A percentile compares a stretch with the other conserved stretches of the same genome.
phyloP scores from a whole-genome alignment of 306 rosid species.

The Castanea mollissima region DNA sequence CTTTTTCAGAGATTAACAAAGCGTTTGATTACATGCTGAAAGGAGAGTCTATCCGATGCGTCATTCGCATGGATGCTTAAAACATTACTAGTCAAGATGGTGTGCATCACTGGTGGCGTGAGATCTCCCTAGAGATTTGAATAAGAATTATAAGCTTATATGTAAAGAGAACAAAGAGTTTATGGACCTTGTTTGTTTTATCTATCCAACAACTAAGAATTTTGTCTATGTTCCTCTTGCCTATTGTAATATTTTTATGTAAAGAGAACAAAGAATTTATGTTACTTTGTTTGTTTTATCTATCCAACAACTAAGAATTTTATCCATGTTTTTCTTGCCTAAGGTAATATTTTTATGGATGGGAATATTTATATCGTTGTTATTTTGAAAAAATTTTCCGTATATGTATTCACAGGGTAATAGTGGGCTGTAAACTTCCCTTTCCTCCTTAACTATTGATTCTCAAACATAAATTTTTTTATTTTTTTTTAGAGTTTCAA shows the following conservation, averaged over 20 bases:
- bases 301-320: neutral
- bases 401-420: neutral
- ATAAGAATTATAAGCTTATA: no score
- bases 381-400: neutral
- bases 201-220: neutral
- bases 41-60: constrained; percentile 68
- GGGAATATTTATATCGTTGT: neutral
- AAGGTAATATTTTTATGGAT: neutral
- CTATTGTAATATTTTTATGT: neutral
- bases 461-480: no score
- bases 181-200: neutral
- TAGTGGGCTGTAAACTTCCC: no score
- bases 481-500: no score
- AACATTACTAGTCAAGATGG: neutral
- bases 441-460: no score
- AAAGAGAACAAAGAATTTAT: neutral
- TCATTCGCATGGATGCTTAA: constrained; percentile 8
- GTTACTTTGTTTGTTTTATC: neutral
- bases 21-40: constrained; percentile 71
- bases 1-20: constrained; percentile 73
- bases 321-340: neutral
- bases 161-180: neutral
- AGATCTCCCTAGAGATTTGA: no score
- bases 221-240: neutral
- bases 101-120: no score